phyloP scores from a whole-genome alignment of 2,329 filamentous ascomycete genomes.

The Colletotrichum navitas region DNA sequence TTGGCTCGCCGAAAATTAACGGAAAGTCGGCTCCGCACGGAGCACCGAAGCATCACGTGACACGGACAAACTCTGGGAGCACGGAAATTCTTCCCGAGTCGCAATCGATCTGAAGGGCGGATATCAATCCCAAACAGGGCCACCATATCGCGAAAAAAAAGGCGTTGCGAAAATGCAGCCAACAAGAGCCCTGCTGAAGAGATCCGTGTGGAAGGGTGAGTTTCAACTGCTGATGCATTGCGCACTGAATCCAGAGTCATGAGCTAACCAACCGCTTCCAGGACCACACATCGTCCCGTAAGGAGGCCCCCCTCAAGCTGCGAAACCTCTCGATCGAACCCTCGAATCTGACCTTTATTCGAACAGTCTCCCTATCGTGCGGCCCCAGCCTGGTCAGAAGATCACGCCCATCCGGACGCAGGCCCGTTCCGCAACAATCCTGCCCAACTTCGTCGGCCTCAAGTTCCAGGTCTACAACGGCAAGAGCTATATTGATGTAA shows the following conservation, averaged over 20 bases:
- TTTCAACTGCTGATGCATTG: neutral
- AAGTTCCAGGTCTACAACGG: constrained; percentile 94
- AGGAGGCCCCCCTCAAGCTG: constrained; percentile 45
- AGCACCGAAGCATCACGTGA: constrained; percentile 30
- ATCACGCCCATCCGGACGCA: constrained; percentile 84
- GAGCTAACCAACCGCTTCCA: constrained; percentile 44
- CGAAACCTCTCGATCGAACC: constrained; percentile 45
- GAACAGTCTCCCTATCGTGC: constrained; percentile 72
- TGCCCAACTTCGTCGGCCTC: constrained; percentile 91
- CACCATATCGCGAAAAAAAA: constrained; percentile 12
- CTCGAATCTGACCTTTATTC: constrained; percentile 24
- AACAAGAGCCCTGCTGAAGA: constrained; percentile 75
- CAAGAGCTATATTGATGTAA: constrained; percentile 85
- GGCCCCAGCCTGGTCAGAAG: constrained; percentile 70
- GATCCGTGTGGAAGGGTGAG: constrained; percentile 91
- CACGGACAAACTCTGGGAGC: constrained; percentile 28
- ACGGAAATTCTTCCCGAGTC: constrained; percentile 39
- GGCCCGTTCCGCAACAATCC: constrained; percentile 87
- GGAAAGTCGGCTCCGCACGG: constrained; percentile 11
- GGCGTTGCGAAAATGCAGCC: constrained; percentile 69
- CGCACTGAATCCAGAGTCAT: neutral
- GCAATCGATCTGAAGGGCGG: constrained; percentile 7
- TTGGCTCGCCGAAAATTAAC: neutral
- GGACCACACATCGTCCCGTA: constrained; percentile 68
- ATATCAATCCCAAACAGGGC: constrained; percentile 22